A percentile compares a stretch with the other conserved stretches of the same genome.
Evolutionary conservation across 164 flowering plant species (phyloP).

Genomic region (grape (Vitis vinifera)): ASM3070453v1 NC_081818.1:23301501-23302000

Average conservation of each 20-base stretch:
- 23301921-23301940: constrained; percentile 5
- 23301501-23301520: not conserved
- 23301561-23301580: not conserved
- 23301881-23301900: not conserved
- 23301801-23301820: constrained; percentile 16
- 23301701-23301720: constrained; percentile 24
- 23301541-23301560: too few relatives aligned
- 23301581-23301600: not conserved
- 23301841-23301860: constrained; percentile 13
- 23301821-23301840: not conserved
- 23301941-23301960: constrained; percentile 10
- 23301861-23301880: constrained; percentile 1
- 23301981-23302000: constrained; percentile 24
- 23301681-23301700: constrained; percentile 28
- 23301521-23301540: not conserved
- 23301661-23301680: constrained; percentile 29
- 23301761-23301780: constrained; percentile 9
- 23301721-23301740: constrained; percentile 4
- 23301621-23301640: constrained; percentile 6
- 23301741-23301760: constrained; percentile 24
- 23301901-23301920: constrained; percentile 10
- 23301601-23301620: not conserved
- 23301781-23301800: constrained; percentile 21
- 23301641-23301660: constrained; percentile 4
- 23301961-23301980: constrained; percentile 15